A percentile compares a stretch with the other conserved stretches of the same genome.
phyloP scores from a whole-genome alignment of 2,329 filamentous ascomycete genomes.

The Pseudocercospora pini-densiflorae region DNA sequence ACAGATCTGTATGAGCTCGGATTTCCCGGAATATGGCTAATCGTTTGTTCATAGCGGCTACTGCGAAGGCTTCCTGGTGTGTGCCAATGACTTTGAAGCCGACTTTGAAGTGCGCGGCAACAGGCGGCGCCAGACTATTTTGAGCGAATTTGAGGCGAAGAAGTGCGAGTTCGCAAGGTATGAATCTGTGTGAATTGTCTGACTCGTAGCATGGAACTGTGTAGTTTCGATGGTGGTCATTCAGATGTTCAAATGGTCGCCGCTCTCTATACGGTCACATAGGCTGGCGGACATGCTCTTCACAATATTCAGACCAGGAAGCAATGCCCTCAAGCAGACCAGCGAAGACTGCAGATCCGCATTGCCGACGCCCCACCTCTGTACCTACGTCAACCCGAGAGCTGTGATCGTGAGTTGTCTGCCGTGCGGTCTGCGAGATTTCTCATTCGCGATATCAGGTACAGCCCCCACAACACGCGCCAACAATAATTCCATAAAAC shows the following conservation, averaged over 20 bases:
- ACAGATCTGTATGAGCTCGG: neutral
- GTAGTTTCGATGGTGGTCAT: too few species aligned
- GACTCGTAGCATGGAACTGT: too few species aligned
- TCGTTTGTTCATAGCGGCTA: slow-evolving; percentile 22
- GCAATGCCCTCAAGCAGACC: neutral
- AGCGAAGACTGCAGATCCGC: neutral
- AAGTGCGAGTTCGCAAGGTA: slow-evolving; percentile 29
- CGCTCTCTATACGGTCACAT: too few species aligned
- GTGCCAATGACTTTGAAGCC: slow-evolving; percentile 32
- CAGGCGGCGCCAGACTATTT: slow-evolving; percentile 28
- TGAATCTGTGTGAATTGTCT: slow-evolving; percentile 2
- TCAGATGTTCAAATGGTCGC: too few species aligned
- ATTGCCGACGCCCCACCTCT: neutral
- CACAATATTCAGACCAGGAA: neutral
- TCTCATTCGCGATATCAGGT: neutral
- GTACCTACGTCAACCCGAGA: neutral
- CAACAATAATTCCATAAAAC: neutral
- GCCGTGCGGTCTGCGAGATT: too few species aligned
- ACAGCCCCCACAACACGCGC: neutral
- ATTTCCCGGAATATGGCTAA: neutral
- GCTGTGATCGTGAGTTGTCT: neutral
- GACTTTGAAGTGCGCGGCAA: slow-evolving; percentile 26
- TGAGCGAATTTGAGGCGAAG: slow-evolving; percentile 29
- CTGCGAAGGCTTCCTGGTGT: slow-evolving; percentile 34
- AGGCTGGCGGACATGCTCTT: neutral